These are phyloP conservation scores for Giardia duodenalis DNA, from an alignment of 208 protist species.

Conservation along the genomic window DNA sequence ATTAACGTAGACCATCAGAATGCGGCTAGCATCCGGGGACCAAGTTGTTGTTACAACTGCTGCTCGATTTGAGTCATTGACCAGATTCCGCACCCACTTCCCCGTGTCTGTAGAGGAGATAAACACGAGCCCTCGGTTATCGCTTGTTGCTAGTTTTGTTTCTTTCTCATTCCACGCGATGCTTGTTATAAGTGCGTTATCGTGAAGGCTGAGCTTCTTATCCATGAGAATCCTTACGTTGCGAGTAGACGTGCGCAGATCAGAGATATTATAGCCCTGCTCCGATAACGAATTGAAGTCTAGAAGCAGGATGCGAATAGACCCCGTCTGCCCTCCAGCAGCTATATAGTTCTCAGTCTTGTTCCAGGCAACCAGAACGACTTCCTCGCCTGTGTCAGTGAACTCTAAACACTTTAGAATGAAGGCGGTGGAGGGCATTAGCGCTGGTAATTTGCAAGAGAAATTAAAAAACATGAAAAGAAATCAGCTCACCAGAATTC, in stretches of 20 bases:
- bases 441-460: background rate
- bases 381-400: background rate
- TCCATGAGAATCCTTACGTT: background rate
- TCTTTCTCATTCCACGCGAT: slow-evolving; percentile 22
- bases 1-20: slow-evolving; percentile 18
- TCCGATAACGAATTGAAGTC: too few species aligned
- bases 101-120: background rate
- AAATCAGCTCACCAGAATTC: background rate
- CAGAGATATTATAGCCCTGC: background rate
- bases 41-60: background rate
- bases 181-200: background rate
- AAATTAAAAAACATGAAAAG: background rate
- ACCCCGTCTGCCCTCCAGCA: background rate
- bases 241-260: background rate
- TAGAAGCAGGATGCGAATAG: background rate
- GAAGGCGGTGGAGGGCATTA: slow-evolving; percentile 14
- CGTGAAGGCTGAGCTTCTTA: slow-evolving; percentile 16
- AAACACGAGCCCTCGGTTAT: slow-evolving; percentile 21
- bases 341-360: background rate
- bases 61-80: background rate
- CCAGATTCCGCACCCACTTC: background rate
- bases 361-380: slow-evolving; percentile 23
- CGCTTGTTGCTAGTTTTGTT: background rate
- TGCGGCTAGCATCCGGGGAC: background rate
- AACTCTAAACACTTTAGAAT: background rate